Evolutionary conservation across 148 eudicot genomes (phyloP), one percentile per base, ranked within the genome.

Genomic region (Rhododendron vialii): DNA sequence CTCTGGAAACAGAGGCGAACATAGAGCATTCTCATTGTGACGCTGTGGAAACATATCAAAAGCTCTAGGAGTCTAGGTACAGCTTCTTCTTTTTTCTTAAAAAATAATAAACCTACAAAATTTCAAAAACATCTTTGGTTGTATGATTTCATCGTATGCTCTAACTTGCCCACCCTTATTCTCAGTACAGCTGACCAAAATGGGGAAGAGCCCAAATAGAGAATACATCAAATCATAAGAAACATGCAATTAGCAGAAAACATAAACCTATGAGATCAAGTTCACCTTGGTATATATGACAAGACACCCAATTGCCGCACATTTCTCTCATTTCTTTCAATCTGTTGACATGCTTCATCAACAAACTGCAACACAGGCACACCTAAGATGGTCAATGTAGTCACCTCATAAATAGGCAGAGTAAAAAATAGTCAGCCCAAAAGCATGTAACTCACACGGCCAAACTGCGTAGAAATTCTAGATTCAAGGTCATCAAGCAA

Each of bases 281-380:
- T 57, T 88, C 91, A 96, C 99, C 96, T 96, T 61, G 98, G 96
- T 89, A 96, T 95, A 85, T 94, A 96, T 57, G 98, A 89, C 88
- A 96, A 86, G 85, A 95, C 96, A 87, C 99, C 99, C 82, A 92
- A 80, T 86, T 95, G 95, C 81, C 95, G 92, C 41, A 93, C 94
- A 89, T 94, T 96, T 84, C 92, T 88, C 88, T 96, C 99, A 90
- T 94, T 91, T 92, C 93, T 95, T 89, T 95, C 99, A 86, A 96
- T 94, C 90, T 95, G 99, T 88, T 95, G 99, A 91, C 98, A 96
- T 82, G 96, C 93, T 88, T 96, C 99, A 83, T 96, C 97, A 78
- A 96, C 99, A 92, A 94, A 96, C 99, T 96, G 95, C 87, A 90
- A 87, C 22, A 84, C 35, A 84, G 35, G 75, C 69, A 84, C 30